Evolutionary conservation across 2,329 filamentous ascomycete species (phyloP), one percentile per base, ranked within the genome.

Genomic region (Microcera coccophila): DNA sequence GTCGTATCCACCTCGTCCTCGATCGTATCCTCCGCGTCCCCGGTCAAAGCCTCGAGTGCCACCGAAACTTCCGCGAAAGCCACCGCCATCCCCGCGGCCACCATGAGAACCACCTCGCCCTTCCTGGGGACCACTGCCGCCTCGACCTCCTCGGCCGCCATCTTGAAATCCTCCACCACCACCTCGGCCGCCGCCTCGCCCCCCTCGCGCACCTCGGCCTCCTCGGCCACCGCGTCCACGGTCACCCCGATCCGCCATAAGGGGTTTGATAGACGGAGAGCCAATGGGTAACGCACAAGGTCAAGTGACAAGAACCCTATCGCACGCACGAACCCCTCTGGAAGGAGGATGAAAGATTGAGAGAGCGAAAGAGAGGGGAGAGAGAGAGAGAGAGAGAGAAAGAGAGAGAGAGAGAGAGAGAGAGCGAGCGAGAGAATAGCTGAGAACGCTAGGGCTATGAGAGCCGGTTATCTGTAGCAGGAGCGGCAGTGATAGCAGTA

Each of bases 201-300:
- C n/a, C n/a, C n/a, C 21, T 53, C 54, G n/a, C 55, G 7, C 50
- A 10, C 49, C 47, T 36, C 48, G 43, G n/a, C 51, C 42, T 11
- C 52, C 53, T 15, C 48, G 24, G 5, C 45, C 40, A 28, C 45
- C 51, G 21, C 49, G 42, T 20, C 38, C 58, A 39, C 57, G 44
- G n/a, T 15, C 58, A 22, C 53, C 54, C 36, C 57, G 49, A 37
- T 62, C 61, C 17, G 61, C 49, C 61, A 63, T 62, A 31, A 7
- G 22, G 12, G 22, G 22, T 26, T 12, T n/a, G n/a, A n/a, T n/a
- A n/a, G n/a, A n/a, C n/a, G n/a, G n/a, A n/a, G n/a, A n/a, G n/a
- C n/a, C n/a, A n/a, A n/a, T n/a, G n/a, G n/a, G n/a, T n/a, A n/a
- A n/a, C n/a, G n/a, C n/a, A n/a, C n/a, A n/a, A n/a, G n/a, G n/a